phyloP scores from a whole-genome alignment of 345 rosid species.

The Salix viminalis region DNA sequence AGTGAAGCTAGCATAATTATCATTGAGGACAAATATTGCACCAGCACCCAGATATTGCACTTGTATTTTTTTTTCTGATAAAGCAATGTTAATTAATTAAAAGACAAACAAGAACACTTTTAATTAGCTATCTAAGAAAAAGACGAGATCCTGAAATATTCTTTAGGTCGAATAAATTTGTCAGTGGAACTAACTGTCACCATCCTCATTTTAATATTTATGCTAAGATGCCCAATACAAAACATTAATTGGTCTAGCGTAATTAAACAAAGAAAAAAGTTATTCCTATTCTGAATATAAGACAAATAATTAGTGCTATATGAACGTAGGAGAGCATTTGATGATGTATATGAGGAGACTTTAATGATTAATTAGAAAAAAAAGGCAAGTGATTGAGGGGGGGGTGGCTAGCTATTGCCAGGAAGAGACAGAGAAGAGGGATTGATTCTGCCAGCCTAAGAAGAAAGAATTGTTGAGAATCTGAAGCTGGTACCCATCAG shows the following conservation, averaged over 20 bases:
- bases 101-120: no score
- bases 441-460: conserved; percentile 81
- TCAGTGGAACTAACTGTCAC: neutral
- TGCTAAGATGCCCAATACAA: neutral
- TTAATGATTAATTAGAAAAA: neutral
- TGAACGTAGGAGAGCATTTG: neutral
- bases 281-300: neutral
- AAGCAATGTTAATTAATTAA: no score
- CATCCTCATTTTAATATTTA: neutral
- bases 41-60: neutral
- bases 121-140: no score
- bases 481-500: conserved; percentile 85
- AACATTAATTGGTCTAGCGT: neutral
- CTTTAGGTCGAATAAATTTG: neutral
- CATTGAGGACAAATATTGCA: neutral
- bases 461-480: conserved; percentile 54
- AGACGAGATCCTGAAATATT: neutral
- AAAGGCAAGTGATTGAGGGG: neutral
- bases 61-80: neutral
- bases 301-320: neutral
- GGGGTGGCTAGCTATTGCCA: conserved; percentile 46
- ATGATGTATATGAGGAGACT: neutral
- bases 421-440: conserved; percentile 88
- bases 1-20: neutral
- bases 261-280: neutral